Evolutionary conservation across 192 early-diverging fungal species (phyloP).

Genomic region (Dissophora globulifera): DNA sequence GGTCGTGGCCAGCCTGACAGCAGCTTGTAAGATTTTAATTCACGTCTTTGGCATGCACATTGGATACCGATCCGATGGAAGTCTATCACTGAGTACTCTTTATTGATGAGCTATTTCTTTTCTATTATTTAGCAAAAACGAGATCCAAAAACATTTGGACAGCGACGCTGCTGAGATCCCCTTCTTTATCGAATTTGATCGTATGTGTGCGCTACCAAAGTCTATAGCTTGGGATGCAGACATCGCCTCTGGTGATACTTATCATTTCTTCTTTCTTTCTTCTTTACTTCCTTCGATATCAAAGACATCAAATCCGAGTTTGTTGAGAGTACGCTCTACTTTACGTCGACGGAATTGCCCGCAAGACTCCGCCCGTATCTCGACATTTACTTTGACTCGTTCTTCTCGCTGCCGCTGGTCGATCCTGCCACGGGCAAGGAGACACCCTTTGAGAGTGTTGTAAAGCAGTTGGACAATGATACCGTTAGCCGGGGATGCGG

Average conservation of each 20-base stretch:
- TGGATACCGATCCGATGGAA: no score
- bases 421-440: conserved; percentile 43
- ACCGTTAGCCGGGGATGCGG: conserved; percentile 59
- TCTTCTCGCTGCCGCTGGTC: conserved; percentile 63
- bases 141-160: conserved; percentile 61
- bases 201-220: no score
- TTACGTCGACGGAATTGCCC: conserved; percentile 58
- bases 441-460: conserved; percentile 61
- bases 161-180: conserved; percentile 57
- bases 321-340: conserved; percentile 58
- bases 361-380: conserved; percentile 59
- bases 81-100: no score
- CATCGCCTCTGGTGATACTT: no score
- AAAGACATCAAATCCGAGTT: conserved; percentile 66
- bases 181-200: conserved; percentile 66
- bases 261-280: no score
- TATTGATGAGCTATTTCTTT: no score
- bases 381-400: conserved; percentile 63
- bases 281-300: background rate
- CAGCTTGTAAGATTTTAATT: conserved; percentile 60
- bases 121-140: conserved; percentile 50
- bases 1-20: conserved; percentile 55
- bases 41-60: no score
- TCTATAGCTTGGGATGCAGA: no score
- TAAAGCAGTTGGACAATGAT: conserved; percentile 63